These are phyloP conservation scores for Rostrohypoxylon terebratum DNA, from an alignment of 495 filamentous ascomycete genomes.

Conservation along the genomic window DNA sequence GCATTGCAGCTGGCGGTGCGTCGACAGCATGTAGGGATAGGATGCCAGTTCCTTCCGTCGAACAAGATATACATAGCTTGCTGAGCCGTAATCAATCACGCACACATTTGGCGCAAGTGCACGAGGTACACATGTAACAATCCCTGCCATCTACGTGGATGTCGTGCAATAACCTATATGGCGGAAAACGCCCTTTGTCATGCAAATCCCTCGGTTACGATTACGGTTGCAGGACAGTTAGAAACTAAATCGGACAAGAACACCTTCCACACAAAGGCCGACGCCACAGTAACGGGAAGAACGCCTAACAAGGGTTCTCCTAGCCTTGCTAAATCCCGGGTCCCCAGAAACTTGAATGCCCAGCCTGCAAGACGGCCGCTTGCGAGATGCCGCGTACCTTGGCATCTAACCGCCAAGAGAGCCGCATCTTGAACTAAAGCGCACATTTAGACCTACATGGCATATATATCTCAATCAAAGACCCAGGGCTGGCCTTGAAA, in stretches of 20 bases:
- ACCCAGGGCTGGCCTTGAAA: background rate
- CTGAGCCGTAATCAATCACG: slow-evolving; percentile 21
- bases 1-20: slow-evolving; percentile 18
- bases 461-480: background rate
- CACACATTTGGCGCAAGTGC: slow-evolving; percentile 9
- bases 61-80: slow-evolving; percentile 14
- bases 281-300: slow-evolving; percentile 28
- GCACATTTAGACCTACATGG: slow-evolving; percentile 16
- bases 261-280: background rate
- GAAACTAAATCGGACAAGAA: slow-evolving; percentile 3
- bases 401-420: slow-evolving; percentile 33
- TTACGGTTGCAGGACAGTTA: slow-evolving; percentile 14
- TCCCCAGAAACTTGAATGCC: slow-evolving; percentile 41
- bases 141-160: slow-evolving; percentile 16
- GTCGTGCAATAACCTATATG: slow-evolving; percentile 1
- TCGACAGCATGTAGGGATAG: slow-evolving; percentile 23
- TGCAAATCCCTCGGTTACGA: slow-evolving; percentile 13
- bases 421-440: slow-evolving; percentile 32
- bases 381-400: slow-evolving; percentile 41
- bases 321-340: slow-evolving; percentile 32
- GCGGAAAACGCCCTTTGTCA: background rate
- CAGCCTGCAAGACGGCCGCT: slow-evolving; percentile 42
- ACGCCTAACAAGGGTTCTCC: slow-evolving; percentile 18
- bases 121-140: slow-evolving; percentile 22
- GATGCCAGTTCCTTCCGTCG: slow-evolving; percentile 18